A percentile compares a stretch with the other conserved stretches of the same genome.
These are phyloP conservation scores for Populus hybrid DNA, from an alignment of 441 rosid species.

Conservation along the genomic window DNA sequence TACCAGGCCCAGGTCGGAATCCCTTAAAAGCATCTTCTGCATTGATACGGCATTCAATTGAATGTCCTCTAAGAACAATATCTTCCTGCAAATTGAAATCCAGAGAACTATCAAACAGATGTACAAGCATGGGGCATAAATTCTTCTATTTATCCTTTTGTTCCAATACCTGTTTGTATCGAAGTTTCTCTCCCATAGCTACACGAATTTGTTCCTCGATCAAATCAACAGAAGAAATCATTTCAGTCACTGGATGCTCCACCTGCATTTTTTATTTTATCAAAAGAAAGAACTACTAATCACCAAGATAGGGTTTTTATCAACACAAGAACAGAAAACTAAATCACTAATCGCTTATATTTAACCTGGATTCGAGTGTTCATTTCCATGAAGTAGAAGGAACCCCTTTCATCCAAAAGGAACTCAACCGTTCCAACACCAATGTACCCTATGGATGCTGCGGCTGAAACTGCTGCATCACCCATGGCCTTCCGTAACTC, in stretches of 20 bases:
- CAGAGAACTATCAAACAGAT: conserved; percentile 3
- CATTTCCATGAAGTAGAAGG: conserved; percentile 99
- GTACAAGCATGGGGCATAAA: background rate
- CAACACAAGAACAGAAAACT: conserved; percentile 14
- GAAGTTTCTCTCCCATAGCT: conserved; percentile 94
- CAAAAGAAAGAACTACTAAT: conserved; percentile 12
- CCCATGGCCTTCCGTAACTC: conserved; percentile 97
- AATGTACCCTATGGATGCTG: conserved; percentile 93
- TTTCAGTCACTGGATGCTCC: conserved; percentile 98
- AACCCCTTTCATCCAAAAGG: conserved; percentile 96
- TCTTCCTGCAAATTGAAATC: conserved; percentile 58
- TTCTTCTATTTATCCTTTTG: background rate
- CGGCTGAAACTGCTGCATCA: conserved; percentile 99
- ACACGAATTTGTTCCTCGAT: conserved; percentile 94
- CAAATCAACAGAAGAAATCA: conserved; percentile 97
- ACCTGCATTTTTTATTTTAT: conserved; percentile 46
- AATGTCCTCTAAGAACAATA: conserved; percentile 91
- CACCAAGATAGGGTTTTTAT: conserved; percentile 1
- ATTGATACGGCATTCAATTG: conserved; percentile 98
- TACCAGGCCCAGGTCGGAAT: conserved; percentile 98
- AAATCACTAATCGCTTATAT: background rate
- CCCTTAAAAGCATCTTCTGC: conserved; percentile 97
- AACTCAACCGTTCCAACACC: conserved; percentile 98
- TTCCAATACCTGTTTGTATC: conserved; percentile 65
- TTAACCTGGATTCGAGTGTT: conserved; percentile 95